phyloP scores from a whole-genome alignment of 345 rosid genomes.

The Gossypium raimondii region DNA sequence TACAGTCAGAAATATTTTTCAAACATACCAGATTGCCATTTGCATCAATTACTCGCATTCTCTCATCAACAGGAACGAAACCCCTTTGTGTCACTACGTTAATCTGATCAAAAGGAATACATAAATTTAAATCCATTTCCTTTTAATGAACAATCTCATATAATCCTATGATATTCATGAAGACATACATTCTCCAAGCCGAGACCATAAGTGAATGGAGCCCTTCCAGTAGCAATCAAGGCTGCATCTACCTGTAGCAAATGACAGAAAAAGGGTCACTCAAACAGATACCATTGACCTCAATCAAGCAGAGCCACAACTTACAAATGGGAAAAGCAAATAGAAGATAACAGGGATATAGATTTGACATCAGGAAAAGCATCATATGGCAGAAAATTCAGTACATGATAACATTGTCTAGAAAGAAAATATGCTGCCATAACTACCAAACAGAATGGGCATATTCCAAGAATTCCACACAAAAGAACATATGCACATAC shows the following conservation, averaged over 20 bases:
- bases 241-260: slow-evolving; percentile 86
- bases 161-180: slow-evolving; percentile 8
- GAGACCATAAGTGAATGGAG: slow-evolving; percentile 95
- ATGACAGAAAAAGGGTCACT: slow-evolving; percentile 11
- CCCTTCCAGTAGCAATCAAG: slow-evolving; percentile 97
- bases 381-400: background rate
- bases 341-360: slow-evolving; percentile 2
- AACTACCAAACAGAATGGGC: background rate
- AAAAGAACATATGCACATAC: slow-evolving; percentile 32
- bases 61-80: slow-evolving; percentile 90
- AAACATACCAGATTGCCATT: slow-evolving; percentile 66
- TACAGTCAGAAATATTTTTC: background rate
- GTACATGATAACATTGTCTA: background rate
- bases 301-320: background rate
- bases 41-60: slow-evolving; percentile 82
- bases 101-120: slow-evolving; percentile 39
- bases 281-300: background rate
- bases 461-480: background rate
- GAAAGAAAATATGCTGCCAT: background rate
- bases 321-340: background rate
- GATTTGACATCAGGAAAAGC: background rate
- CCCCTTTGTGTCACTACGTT: slow-evolving; percentile 87
- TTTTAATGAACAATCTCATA: background rate
- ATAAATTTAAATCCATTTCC: background rate
- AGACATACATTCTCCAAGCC: slow-evolving; percentile 81